Base-by-base conservation (phyloP, 179 eudicot genomes). In the Heliamphora pulchella region DNA sequence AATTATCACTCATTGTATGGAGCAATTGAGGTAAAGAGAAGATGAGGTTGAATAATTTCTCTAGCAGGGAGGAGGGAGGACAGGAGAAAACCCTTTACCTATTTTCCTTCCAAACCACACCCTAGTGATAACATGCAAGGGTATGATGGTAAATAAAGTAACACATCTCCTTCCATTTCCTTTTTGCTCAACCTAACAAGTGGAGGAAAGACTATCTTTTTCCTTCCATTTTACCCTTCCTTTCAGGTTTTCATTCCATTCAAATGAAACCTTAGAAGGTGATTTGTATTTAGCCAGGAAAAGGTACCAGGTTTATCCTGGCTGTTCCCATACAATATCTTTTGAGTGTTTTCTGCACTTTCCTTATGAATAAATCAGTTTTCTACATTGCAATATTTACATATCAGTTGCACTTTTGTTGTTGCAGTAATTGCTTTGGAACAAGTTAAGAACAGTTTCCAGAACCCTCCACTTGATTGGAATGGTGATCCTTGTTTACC, bases 401-500 rank as follows among this genome's bases (percentile, higher is more conserved):
- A 68, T 54, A 8, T 67, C 0, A 61, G 46, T 48, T 73, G 47
- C 72, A 46, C 31, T 31, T 83, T 81, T 84, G 57, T 74, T 82
- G 67, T 71, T 80, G 73, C 89, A 96, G 98, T 89, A 44, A 82
- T 86, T 83, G 91, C 90, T 66, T 82, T 96, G 91, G 87, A 84
- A 83, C 78, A 59, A 46, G 46, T 94, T 43, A 96, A 89, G 87
- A 57, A 74, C 13, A 83, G 88, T 74, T 85, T 96, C 65, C 75
- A 71, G 74, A 87, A 92, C 76, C 87, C 90, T 83, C 98, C 99
- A 74, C 74, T 81, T 47, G 99, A 96, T 84, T 96, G 99, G 99
- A 86, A 75, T 82, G 99, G 98, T 75, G 98, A 96, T 84, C 99
- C 99, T 81, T 96, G 99, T 92, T 89, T 88, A 77, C 99, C 99